phyloP scores from a whole-genome alignment of 2,329 filamentous ascomycete species.

The Aspergillus sp. region DNA sequence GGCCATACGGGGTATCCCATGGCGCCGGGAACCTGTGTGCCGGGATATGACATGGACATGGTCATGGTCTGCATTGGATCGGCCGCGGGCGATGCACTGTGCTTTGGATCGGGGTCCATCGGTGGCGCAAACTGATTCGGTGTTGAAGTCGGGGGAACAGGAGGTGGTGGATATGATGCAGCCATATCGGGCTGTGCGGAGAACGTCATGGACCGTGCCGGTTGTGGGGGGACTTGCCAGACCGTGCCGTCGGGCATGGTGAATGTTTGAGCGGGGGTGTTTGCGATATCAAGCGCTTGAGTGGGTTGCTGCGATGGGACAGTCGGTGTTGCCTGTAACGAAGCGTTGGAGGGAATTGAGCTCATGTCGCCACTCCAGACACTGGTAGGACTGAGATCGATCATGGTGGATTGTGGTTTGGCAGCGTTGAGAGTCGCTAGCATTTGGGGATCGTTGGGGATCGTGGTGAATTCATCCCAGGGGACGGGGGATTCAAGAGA shows the following conservation, averaged over 20 bases:
- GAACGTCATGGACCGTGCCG: slow-evolving; percentile 29
- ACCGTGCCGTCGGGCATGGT: slow-evolving; percentile 30
- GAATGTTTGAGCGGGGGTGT: slow-evolving; percentile 17
- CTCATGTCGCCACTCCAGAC: slow-evolving; percentile 24
- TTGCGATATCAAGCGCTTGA: slow-evolving; percentile 7
- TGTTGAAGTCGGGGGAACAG: too few relatives aligned
- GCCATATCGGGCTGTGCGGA: slow-evolving; percentile 26
- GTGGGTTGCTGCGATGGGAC: slow-evolving; percentile 29
- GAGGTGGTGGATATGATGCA: slow-evolving; percentile 4
- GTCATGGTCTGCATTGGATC: slow-evolving; percentile 21
- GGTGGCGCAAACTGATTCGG: slow-evolving; percentile 21
- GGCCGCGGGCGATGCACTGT: slow-evolving; percentile 15
- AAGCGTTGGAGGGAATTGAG: slow-evolving; percentile 21
- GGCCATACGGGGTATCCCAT: slow-evolving; percentile 27
- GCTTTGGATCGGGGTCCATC: slow-evolving; percentile 28
- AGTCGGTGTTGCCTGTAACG: slow-evolving; percentile 24
- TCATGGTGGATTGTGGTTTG: slow-evolving; percentile 24
- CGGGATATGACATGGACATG: slow-evolving; percentile 25
- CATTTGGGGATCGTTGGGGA: slow-evolving; percentile 28
- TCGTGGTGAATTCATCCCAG: slow-evolving; percentile 34
- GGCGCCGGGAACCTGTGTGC: slow-evolving; percentile 12
- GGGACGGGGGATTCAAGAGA: slow-evolving; percentile 28
- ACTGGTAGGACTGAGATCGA: slow-evolving; percentile 23
- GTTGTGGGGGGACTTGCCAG: slow-evolving; percentile 26
- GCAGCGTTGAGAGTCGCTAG: slow-evolving; percentile 25